phyloP scores from a whole-genome alignment of 1,139 yeast genomes.

The Sugiyamaella japonica region DNA sequence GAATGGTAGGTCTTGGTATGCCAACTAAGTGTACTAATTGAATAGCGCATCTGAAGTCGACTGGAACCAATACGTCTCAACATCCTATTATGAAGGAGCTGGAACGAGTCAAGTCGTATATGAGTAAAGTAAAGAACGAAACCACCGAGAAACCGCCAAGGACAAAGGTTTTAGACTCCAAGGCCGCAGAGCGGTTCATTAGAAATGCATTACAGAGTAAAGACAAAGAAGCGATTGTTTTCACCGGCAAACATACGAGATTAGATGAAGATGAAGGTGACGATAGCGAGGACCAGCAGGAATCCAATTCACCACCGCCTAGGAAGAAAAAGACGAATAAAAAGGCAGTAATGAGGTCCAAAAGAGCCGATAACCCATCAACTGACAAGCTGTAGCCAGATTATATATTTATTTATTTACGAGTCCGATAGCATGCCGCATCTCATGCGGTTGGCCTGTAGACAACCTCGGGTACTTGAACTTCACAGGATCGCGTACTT shows the following conservation, averaged over 20 bases:
- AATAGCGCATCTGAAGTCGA: conserved; percentile 58
- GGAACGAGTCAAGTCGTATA: conserved; percentile 64
- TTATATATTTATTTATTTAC: too few relatives aligned
- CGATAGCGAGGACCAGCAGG: not conserved
- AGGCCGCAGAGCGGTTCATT: conserved; percentile 48
- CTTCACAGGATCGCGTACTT: too few relatives aligned
- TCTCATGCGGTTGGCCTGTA: too few relatives aligned
- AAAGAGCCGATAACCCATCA: not conserved
- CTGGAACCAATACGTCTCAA: conserved; percentile 56
- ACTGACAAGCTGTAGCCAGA: too few relatives aligned
- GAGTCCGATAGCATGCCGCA: too few relatives aligned
- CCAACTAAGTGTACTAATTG: conserved; percentile 34
- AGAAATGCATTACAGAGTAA: conserved; percentile 46
- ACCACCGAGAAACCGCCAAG: conserved; percentile 29
- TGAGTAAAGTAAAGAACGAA: conserved; percentile 57
- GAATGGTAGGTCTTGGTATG: conserved; percentile 29
- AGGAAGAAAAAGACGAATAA: not conserved
- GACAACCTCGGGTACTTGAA: too few relatives aligned
- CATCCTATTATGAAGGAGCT: conserved; percentile 73
- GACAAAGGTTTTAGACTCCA: conserved; percentile 34
- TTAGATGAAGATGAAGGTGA: conserved; percentile 3
- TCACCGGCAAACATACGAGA: conserved; percentile 12
- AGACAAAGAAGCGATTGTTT: not conserved
- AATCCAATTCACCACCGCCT: not conserved
- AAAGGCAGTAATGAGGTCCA: conserved; percentile 5